Evolutionary conservation across 352 stramenopile genomes (phyloP).

Genomic region (Phytophthora chlamydospora): DNA sequence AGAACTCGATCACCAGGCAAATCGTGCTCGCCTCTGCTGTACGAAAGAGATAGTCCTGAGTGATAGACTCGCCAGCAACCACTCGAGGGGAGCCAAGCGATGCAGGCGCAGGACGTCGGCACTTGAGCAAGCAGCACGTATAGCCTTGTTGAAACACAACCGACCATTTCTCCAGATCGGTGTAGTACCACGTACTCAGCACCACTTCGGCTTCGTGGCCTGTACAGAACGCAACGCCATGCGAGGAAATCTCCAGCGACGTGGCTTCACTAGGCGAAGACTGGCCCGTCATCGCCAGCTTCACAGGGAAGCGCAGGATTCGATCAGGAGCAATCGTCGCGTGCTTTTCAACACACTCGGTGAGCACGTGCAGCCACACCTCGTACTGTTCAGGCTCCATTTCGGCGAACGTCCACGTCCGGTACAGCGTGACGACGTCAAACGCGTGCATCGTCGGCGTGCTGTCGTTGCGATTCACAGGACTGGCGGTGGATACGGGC

Average conservation of each 20-base stretch:
- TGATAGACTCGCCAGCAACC: constrained; percentile 15
- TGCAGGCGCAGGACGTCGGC: constrained; percentile 26
- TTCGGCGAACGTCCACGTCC: constrained; percentile 74
- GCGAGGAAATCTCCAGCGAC: constrained; percentile 58
- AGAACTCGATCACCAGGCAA: constrained; percentile 79
- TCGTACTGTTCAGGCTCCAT: constrained; percentile 55
- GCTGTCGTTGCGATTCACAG: constrained; percentile 2
- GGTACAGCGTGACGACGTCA: constrained; percentile 78
- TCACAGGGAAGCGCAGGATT: constrained; percentile 55
- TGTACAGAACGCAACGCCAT: constrained; percentile 60
- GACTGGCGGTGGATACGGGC: constrained; percentile 41
- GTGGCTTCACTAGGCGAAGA: constrained; percentile 49
- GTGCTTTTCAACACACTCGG: constrained; percentile 61
- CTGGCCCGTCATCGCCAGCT: constrained; percentile 42
- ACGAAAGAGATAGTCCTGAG: constrained; percentile 64
- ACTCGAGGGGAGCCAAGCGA: constrained; percentile 12
- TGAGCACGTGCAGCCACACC: constrained; percentile 60
- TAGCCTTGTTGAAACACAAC: constrained; percentile 60
- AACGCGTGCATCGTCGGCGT: constrained; percentile 42
- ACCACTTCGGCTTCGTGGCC: constrained; percentile 51
- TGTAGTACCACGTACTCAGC: constrained; percentile 81
- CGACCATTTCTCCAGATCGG: constrained; percentile 80
- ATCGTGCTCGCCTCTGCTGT: constrained; percentile 55
- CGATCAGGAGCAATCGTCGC: constrained; percentile 59
- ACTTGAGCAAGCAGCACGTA: constrained; percentile 68